Percentiles rank a stretch among this genome's conserved stretches.
These are phyloP conservation scores for Vigna trinervia DNA, from an alignment of 306 rosid species.

Conservation along the genomic window DNA sequence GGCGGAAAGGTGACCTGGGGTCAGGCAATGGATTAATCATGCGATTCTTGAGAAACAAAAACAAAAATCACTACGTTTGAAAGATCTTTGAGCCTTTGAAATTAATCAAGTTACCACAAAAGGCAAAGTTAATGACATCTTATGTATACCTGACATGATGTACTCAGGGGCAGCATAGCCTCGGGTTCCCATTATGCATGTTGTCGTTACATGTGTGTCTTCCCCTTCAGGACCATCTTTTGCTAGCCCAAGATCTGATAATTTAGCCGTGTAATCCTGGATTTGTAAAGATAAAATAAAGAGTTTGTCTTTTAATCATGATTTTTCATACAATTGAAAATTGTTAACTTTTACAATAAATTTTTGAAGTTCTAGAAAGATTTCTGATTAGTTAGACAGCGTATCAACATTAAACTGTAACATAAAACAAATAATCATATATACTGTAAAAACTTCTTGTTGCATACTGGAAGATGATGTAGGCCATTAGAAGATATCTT, in stretches of 20 bases:
- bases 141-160: constrained; percentile 62
- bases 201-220: constrained; percentile 69
- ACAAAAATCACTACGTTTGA: background rate
- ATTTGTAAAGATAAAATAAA: background rate
- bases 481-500: background rate
- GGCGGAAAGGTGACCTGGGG: constrained; percentile 74
- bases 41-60: background rate
- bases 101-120: background rate
- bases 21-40: constrained; percentile 3
- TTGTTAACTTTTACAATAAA: background rate
- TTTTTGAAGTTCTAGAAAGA: background rate
- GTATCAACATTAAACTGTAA: background rate
- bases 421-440: background rate
- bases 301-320: background rate
- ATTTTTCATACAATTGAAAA: background rate
- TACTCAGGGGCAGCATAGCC: constrained; percentile 95
- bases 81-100: background rate
- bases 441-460: background rate
- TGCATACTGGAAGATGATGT: background rate
- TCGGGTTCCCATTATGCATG: constrained; percentile 73
- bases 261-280: constrained; percentile 74
- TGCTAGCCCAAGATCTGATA: constrained; percentile 84
- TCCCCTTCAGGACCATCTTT: constrained; percentile 81
- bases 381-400: background rate
- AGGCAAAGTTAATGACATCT: background rate